Conservation (phyloP, 768 basidiomycete genomes). For the Lactifluus subvellereus region DNA sequence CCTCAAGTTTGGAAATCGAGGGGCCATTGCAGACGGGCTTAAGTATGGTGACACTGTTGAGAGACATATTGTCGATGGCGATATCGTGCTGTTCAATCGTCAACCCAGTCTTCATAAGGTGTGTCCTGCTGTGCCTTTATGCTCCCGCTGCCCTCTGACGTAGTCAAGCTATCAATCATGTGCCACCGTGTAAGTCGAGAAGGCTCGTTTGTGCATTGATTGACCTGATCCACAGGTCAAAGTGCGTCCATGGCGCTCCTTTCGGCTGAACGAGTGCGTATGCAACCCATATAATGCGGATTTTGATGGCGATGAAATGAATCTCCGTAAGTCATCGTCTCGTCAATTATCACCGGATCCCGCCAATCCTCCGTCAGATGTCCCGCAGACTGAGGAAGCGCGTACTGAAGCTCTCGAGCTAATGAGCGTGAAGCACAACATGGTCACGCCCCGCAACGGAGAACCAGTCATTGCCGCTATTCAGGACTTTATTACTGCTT, state of each 20-base stretch:
- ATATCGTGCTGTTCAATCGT: constrained; percentile 96
- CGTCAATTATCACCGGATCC: not conserved
- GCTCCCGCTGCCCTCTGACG: not conserved
- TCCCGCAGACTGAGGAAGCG: constrained; percentile 98
- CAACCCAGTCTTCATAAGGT: constrained; percentile 98
- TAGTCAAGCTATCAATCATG: constrained; percentile 89
- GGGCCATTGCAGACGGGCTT: constrained; percentile 73
- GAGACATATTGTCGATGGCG: constrained; percentile 90
- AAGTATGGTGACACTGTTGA: constrained; percentile 90
- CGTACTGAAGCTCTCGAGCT: constrained; percentile 94
- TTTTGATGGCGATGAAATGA: constrained; percentile 99
- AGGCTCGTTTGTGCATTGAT: not conserved
- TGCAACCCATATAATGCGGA: constrained; percentile 99
- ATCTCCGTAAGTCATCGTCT: constrained; percentile 65
- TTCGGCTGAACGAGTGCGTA: constrained; percentile 97
- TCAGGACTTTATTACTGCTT: constrained; percentile 99
- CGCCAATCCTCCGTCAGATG: constrained; percentile 49
- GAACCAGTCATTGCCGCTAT: constrained; percentile 99
- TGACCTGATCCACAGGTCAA: constrained; percentile 50
- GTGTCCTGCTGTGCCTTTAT: constrained; percentile 19
- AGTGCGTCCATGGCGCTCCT: constrained; percentile 94
- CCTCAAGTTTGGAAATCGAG: constrained; percentile 78
- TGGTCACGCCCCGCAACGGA: constrained; percentile 96
- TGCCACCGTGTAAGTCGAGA: constrained; percentile 71
- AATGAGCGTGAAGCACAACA: constrained; percentile 95